A percentile compares a stretch with the other conserved stretches of the same genome.
Conservation (phyloP, 1,139 yeast species). For the Yamadazyma conglobata region DNA sequence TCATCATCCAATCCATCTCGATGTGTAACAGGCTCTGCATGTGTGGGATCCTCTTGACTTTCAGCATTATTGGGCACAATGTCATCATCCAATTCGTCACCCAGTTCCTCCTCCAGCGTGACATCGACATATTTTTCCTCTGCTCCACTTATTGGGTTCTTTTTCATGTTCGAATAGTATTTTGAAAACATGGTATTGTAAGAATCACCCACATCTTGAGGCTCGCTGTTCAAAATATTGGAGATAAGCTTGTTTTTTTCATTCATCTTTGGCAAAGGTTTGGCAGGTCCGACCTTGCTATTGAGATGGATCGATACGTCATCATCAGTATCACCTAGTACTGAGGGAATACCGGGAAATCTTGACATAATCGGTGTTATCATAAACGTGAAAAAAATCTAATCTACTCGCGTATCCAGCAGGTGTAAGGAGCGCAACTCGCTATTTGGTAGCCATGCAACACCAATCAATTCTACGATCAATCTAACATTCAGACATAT, state of each 20-base stretch:
- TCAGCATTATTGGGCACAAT: no score
- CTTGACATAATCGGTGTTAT: slow-evolving; percentile 20
- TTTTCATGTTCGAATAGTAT: slow-evolving; percentile 5
- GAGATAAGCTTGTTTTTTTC: slow-evolving; percentile 13
- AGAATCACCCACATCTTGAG: background rate
- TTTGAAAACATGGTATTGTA: slow-evolving; percentile 7
- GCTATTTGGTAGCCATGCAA: no score
- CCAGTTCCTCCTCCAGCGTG: no score
- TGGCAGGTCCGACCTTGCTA: slow-evolving; percentile 37
- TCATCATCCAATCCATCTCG: no score
- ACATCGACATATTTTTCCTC: slow-evolving; percentile 4
- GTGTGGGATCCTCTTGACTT: no score
- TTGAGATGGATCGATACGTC: slow-evolving; percentile 42
- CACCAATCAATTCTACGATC: background rate
- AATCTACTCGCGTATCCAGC: no score
- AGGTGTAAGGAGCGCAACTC: no score
- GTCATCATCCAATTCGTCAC: no score
- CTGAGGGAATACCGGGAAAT: slow-evolving; percentile 36
- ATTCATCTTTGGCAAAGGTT: slow-evolving; percentile 24
- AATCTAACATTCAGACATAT: no score
- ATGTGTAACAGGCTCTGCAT: no score
- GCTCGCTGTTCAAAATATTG: slow-evolving; percentile 11
- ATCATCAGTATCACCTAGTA: slow-evolving; percentile 43
- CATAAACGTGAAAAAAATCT: background rate
- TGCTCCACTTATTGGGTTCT: background rate